Base-by-base conservation (phyloP, 306 rosid species). In the Cicer chorassanicum region DNA sequence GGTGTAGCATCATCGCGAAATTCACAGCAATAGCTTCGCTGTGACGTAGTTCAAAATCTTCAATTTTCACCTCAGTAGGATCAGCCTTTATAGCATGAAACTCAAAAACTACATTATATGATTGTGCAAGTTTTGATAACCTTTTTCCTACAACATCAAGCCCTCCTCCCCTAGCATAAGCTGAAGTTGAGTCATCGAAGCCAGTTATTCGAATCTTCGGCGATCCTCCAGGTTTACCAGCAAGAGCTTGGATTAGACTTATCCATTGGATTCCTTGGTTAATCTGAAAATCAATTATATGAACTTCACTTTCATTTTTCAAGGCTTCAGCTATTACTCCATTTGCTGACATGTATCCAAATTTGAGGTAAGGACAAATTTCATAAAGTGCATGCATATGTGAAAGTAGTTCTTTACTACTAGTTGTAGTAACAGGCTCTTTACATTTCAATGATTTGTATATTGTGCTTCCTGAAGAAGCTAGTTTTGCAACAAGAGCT, bases 271-370 rank as follows among this genome's bases (percentile, higher is more conserved):
- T 84, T 72, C 98, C 98, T 60, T 93, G 98, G 40, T 84, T 78
- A 34, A 93, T 86, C 87, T 91, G 96, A 82, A 93, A 93, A 85
- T 93, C 98, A 81, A 93, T 88, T 70, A 93, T 88, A 68, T 93
- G 98, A 50, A 93, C 75, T 73, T 51, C 68, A 73, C 40, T 82
- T 82, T 93, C 97, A 11, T 80, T 87, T 81, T 85, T 91, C 57
- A 87, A 63, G 8, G 93, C 93, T 78, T 93, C 97, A 41, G 96
- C 98, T 70, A 93, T 93, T 41, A 91, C 94, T 50, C 98, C 98
- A 80, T 91, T 91, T 43, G 97, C 98, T 18, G 98, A 89, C 87
- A 93, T 80, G 67, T 89, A 91, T 0, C 98, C 96, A 56, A 93
- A 91, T 73, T 93, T 93, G 82, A 93, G 86, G 78, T 84, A 91